Base-by-base conservation (phyloP, 208 protist species). In the Porcisia hertigi region DNA sequence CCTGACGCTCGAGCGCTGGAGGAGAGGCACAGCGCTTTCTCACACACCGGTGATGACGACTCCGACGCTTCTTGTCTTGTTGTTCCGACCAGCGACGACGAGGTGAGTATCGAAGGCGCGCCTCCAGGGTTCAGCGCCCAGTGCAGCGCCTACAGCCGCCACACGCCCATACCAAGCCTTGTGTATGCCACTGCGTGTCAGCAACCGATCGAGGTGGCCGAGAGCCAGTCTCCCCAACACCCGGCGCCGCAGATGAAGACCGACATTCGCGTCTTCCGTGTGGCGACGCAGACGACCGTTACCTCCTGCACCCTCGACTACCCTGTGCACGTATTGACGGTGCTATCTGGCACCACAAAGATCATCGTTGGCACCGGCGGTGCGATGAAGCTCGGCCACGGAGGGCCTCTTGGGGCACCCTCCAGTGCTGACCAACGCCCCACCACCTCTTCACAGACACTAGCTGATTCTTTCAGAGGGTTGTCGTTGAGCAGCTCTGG, bases 281-380 rank as follows among this genome's bases (percentile, higher is more conserved):
- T 82, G 0, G 78, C 64, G 18, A 70, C 71, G 52, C 54, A 82
- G 41, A 77, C 71, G 18, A 75, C 70, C 9, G 72, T 77, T 8
- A 49, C 78, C n/a, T 82, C 66, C 39, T 82, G 78, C 72, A 74
- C 58, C 25, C 78, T 82, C 52, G 78, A 71, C 69, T 82, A 82
- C 67, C 78, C 78, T 2, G 78, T 77, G 4, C 72, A 36, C 25
- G 1, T 74, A 41, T 30, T 82, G 41, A 18, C 34, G 3, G 78
- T 70, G 34, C 39, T 74, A 49, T 34, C 72, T 3, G 78, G 78
- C 18, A 82, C 72, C 14, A 76, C 72, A 34, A 71, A 66, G 43
- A 69, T 82, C 54, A 75, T 82, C 57, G 59, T 74, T 12, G 72
- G 54, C 59, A 77, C 78, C 18, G 78, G 78, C 43, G 71, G 72